Evolutionary conservation across 2,329 filamentous ascomycete species (phyloP), one percentile per base, ranked within the genome.

Genomic region (Paraphaeosphaeria minitans): DNA sequence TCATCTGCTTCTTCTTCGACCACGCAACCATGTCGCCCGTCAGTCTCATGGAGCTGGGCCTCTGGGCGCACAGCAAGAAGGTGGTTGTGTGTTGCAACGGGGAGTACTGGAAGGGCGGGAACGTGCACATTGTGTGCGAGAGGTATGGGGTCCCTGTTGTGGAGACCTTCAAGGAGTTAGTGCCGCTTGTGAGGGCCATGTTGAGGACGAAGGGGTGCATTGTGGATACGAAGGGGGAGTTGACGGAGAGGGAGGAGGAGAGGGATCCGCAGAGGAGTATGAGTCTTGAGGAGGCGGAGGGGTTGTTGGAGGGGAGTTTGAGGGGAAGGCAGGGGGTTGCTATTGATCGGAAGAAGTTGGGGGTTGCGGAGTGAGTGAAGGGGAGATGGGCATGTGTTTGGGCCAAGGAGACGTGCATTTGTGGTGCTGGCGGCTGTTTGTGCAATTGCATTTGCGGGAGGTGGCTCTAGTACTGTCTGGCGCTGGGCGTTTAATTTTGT

Each of bases 31-130:
- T 78, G 48, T 85, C 85, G 8, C 84, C 85, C 1, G 79, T 89
- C 27, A 86, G 82, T 35, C 72, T 89, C 66, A 72, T 89, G 46
- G 87, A 89, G 74, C 72, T 89, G 19, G 87, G 87, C 0, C 73
- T 89, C 4, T 82, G 77, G 49, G 81, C 81, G 2, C 46, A 64
- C 16, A 64, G 74, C 1, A 75, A 74, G 1, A 84, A 81, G 67
- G 77, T 80, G 1, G 74, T 89, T 12, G 85, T 88, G 0, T 82
- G 82, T 43, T 86, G 83, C 48, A 77, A 80, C 1, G 70, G 78
- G 24, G 79, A 78, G 0, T 89, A 85, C 65, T 80, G 73, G 73
- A 87, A 87, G 70, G 79, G 79, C n/a, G 87, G 85, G 0, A 88
- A 89, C 62, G 84, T 90, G 33, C 77, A 85, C 65, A 75, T 86